Evolutionary conservation across 129 eudicot species (phyloP).

Genomic region (Ambrosia trifida): DNA sequence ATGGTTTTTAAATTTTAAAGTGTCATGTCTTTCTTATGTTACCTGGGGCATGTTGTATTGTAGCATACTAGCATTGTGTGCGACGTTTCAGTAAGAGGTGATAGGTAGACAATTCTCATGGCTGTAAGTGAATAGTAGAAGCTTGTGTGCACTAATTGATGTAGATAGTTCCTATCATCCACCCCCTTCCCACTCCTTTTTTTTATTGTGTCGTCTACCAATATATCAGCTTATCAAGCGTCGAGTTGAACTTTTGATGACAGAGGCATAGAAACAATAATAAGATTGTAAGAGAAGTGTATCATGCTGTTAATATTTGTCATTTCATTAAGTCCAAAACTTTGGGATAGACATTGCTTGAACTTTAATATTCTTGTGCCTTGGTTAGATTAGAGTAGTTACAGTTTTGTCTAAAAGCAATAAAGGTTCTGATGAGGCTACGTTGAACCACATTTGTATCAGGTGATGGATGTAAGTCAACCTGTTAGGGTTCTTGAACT

Average conservation of each 20-base stretch:
- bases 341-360: not conserved
- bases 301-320: not conserved
- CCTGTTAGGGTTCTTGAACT: not conserved
- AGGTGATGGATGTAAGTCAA: not conserved
- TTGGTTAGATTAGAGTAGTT: constrained; percentile 12
- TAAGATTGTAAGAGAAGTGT: constrained; percentile 5
- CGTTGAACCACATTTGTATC: not conserved
- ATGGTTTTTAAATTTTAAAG: constrained; percentile 7
- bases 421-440: constrained; percentile 14
- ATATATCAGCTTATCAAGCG: not conserved
- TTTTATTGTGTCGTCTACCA: not conserved
- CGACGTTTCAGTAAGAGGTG: constrained; percentile 6
- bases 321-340: not conserved
- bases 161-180: not conserved
- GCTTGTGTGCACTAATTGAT: not conserved
- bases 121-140: not conserved
- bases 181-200: not conserved
- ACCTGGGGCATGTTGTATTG: not conserved
- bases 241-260: not conserved
- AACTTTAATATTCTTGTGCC: constrained; percentile 3
- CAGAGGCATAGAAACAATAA: not conserved
- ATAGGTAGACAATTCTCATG: not conserved
- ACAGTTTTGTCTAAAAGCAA: constrained; percentile 12
- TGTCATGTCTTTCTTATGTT: constrained; percentile 8
- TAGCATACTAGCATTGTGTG: constrained; percentile 8